Conservation (phyloP, 2,329 filamentous ascomycete genomes). For the Lasiodiplodia sp. region DNA sequence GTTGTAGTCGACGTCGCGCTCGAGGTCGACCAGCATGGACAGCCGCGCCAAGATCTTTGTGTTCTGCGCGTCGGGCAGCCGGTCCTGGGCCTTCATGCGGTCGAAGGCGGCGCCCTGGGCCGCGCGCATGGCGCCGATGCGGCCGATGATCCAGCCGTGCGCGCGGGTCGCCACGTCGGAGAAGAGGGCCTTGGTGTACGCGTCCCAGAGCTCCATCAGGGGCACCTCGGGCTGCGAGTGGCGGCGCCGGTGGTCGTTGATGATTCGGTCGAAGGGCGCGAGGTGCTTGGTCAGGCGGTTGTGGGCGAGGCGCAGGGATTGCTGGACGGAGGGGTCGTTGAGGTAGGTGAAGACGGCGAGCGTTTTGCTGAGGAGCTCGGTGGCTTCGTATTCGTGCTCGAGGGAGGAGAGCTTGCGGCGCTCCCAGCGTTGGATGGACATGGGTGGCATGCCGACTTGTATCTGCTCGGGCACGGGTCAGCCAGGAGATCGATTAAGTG, state of each 20-base stretch:
- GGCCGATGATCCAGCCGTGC: conserved; percentile 5
- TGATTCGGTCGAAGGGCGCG: not conserved
- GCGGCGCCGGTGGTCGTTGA: not conserved
- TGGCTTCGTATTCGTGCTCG: conserved; percentile 13
- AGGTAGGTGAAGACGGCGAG: conserved; percentile 21
- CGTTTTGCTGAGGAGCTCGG: conserved; percentile 13
- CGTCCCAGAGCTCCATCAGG: conserved; percentile 13
- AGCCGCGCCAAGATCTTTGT: not conserved
- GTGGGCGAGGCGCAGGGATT: not conserved
- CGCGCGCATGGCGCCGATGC: conserved; percentile 3
- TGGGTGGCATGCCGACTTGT: conserved; percentile 6
- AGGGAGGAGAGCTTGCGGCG: conserved; percentile 1
- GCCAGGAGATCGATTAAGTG: not conserved
- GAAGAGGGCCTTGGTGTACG: conserved; percentile 7
- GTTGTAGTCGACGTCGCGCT: conserved; percentile 13
- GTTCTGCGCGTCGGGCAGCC: not conserved
- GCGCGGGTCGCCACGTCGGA: not conserved
- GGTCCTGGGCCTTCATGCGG: conserved; percentile 1
- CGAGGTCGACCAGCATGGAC: not conserved
- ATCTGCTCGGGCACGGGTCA: not conserved
- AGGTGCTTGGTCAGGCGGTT: not conserved
- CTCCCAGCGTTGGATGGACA: conserved; percentile 19
- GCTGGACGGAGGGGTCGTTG: conserved; percentile 10
- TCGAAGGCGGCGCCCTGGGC: not conserved
- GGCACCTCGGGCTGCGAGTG: not conserved